A percentile compares a stretch with the other conserved stretches of the same genome.
phyloP scores from a whole-genome alignment of 2,329 filamentous ascomycete species.

The Periconia sp. region DNA sequence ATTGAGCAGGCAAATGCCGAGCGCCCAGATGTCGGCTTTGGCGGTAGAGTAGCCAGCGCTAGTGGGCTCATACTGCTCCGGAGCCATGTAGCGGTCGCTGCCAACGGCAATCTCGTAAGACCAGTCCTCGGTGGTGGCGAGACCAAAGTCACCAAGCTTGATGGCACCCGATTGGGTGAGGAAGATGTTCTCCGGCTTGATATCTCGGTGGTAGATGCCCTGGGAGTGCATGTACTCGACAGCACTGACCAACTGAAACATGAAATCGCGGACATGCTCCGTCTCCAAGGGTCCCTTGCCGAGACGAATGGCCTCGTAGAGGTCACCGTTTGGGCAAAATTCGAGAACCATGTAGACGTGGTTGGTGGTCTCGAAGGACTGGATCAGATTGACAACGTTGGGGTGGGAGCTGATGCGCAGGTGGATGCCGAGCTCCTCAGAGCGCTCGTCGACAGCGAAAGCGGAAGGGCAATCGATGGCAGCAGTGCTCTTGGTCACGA shows the following conservation, averaged over 20 bases:
- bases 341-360: constrained; percentile 93
- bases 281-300: constrained; percentile 89
- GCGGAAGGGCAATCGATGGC: constrained; percentile 61
- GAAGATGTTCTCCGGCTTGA: constrained; percentile 99
- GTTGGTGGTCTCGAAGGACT: constrained; percentile 87
- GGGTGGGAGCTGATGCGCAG: constrained; percentile 75
- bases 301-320: constrained; percentile 94
- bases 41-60: constrained; percentile 88
- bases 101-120: constrained; percentile 91
- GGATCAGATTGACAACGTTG: constrained; percentile 90
- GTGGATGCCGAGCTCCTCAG: constrained; percentile 80
- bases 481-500: constrained; percentile 79
- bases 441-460: constrained; percentile 78
- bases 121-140: constrained; percentile 88
- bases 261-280: constrained; percentile 94
- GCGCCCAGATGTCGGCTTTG: constrained; percentile 93
- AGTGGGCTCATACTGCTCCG: constrained; percentile 92
- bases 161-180: constrained; percentile 80
- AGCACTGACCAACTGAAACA: constrained; percentile 89
- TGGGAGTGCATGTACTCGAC: constrained; percentile 89
- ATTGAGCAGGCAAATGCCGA: constrained; percentile 95
- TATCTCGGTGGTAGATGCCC: constrained; percentile 93
- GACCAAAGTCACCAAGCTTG: constrained; percentile 96
- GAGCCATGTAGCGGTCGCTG: constrained; percentile 98
- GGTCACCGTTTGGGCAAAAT: constrained; percentile 90